phyloP scores from a whole-genome alignment of 306 rosid species.

The Leucaena leucocephala region DNA sequence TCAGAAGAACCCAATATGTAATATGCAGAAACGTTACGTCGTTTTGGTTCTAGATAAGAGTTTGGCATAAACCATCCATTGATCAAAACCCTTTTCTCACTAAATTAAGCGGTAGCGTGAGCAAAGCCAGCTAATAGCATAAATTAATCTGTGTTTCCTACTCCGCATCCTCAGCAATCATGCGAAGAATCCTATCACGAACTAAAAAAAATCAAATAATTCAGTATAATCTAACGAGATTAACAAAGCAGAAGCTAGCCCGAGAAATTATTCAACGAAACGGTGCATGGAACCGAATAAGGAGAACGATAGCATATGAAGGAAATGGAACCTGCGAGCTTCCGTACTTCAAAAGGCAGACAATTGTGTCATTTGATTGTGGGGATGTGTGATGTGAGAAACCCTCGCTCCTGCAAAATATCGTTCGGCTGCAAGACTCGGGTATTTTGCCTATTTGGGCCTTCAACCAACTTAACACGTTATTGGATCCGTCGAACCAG shows the following conservation, averaged over 20 bases:
- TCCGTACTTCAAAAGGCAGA: conserved; percentile 30
- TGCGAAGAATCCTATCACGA: not conserved
- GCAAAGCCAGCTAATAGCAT: too few species aligned
- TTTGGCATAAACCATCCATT: not conserved
- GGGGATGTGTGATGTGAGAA: conserved; percentile 18
- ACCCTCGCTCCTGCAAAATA: conserved; percentile 44
- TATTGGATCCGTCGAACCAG: too few species aligned
- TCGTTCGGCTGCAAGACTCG: conserved; percentile 16
- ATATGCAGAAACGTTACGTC: not conserved
- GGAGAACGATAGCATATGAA: not conserved
- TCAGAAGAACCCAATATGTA: not conserved
- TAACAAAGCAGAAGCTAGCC: conserved; percentile 7
- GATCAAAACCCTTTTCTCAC: not conserved
- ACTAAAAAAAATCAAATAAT: not conserved
- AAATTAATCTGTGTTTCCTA: not conserved
- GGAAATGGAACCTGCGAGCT: conserved; percentile 33
- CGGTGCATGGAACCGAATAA: not conserved
- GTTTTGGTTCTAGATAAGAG: not conserved
- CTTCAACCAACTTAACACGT: not conserved
- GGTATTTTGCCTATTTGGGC: not conserved
- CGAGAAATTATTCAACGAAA: too few species aligned
- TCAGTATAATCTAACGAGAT: conserved; percentile 2
- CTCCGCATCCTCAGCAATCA: not conserved
- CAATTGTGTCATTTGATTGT: conserved; percentile 21
- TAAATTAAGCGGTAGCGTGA: not conserved